A percentile compares a stretch with the other conserved stretches of the same genome.
These are phyloP conservation scores for Stentor roeselii DNA, from an alignment of 73 alveolate genomes.

Conservation along the genomic window DNA sequence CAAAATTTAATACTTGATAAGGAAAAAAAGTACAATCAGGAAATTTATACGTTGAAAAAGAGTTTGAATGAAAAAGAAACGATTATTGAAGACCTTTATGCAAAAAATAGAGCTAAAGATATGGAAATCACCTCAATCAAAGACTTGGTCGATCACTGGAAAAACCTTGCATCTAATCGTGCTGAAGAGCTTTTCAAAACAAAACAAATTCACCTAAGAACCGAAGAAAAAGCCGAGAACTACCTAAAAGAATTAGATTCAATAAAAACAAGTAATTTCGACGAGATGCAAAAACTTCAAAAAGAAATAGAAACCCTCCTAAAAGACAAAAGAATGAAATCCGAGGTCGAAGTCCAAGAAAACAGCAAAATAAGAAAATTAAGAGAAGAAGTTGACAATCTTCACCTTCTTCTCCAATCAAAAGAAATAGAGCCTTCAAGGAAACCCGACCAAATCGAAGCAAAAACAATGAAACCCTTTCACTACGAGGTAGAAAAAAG, in stretches of 20 bases:
- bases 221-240: neutral
- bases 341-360: neutral
- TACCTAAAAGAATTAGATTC: neutral
- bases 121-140: neutral
- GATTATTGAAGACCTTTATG: neutral
- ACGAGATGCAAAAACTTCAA: neutral
- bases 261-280: neutral
- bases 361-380: neutral
- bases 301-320: neutral
- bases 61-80: neutral
- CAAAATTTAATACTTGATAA: neutral
- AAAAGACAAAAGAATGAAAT: neutral
- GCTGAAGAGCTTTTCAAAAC: neutral
- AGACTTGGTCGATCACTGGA: slow-evolving; percentile 2
- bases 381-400: neutral
- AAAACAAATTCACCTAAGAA: neutral
- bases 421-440: too few relatives aligned
- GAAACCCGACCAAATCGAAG: too few relatives aligned
- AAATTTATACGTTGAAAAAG: neutral
- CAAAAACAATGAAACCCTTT: too few relatives aligned
- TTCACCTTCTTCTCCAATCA: too few relatives aligned
- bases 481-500: too few relatives aligned
- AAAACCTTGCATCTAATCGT: neutral
- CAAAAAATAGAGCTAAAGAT: neutral
- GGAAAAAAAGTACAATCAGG: neutral